Evolutionary conservation across 345 rosid species (phyloP).

Genomic region (Atalantia buxifolia): DNA sequence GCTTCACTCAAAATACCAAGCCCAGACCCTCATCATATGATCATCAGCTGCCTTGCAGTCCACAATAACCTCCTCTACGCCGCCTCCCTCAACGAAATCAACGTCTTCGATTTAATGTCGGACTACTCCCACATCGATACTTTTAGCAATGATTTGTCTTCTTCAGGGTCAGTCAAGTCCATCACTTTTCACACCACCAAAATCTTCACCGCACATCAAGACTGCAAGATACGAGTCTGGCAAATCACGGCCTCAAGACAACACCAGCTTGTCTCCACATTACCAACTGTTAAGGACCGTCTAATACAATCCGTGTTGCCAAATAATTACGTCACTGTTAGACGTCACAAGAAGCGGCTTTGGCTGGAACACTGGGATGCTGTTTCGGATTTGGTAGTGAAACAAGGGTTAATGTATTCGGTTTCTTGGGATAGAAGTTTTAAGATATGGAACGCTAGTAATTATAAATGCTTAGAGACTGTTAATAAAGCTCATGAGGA

Average conservation of each 20-base stretch:
- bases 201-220: conserved; percentile 57
- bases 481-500: conserved; percentile 42
- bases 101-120: conserved; percentile 32
- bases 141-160: conserved; percentile 18
- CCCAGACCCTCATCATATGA: conserved; percentile 12
- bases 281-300: conserved; percentile 41
- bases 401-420: conserved; percentile 37
- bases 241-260: conserved; percentile 12
- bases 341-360: conserved; percentile 45
- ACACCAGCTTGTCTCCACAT: conserved; percentile 36
- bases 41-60: conserved; percentile 45
- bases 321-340: conserved; percentile 34
- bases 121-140: conserved; percentile 21
- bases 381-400: conserved; percentile 33
- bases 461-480: conserved; percentile 38
- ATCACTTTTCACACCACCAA: conserved; percentile 26
- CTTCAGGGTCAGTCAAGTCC: conserved; percentile 41
- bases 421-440: conserved; percentile 54
- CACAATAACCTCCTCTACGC: conserved; percentile 38
- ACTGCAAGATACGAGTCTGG: conserved; percentile 48
- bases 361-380: conserved; percentile 53
- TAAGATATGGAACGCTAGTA: conserved; percentile 35
- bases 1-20: conserved; percentile 24
- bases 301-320: conserved; percentile 29
- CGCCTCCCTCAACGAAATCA: conserved; percentile 30